Evolutionary conservation across 1,284 basidiomycete species (phyloP), one percentile per base, ranked within the genome.

Genomic region (Cutaneotrichosporon arboriforme): DNA sequence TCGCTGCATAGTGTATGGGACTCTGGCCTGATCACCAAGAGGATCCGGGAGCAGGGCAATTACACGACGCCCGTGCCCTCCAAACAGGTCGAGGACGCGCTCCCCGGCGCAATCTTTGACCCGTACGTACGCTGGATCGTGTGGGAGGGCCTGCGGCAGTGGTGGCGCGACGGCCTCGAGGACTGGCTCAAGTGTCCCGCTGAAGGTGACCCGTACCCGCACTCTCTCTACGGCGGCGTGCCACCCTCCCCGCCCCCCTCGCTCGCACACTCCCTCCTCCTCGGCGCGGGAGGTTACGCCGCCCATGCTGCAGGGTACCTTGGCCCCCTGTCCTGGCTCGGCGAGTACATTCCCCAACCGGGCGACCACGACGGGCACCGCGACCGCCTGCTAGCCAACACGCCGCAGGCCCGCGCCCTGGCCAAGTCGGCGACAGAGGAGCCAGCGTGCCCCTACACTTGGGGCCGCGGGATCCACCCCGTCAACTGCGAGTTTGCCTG

Each of bases 1-100:
- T 89, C 86, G 64, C 77, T 94, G 4, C 91, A 94, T 69, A 85
- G 84, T 1, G 79, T 90, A 0, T 94, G 91, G 91, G 91, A 94
- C 65, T 79, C 78, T 13, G 79, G 84, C 22, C 81, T 96, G 49
- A 84, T 96, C 61, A 83, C 88, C 5, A 85, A 90, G 73, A 83
- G 84, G 26, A 80, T 96, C 52, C 84, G 88, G 36, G 81, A 81
- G 22, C 79, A 88, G 0, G 58, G 65, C 36, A 92, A 92, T 73
- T 93, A 96, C 69, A 83, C 85, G 2, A 72, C 65, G 0, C 87
- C 84, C 1, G 77, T 92, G 0, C 83, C 86, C 0, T 72, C 67
- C 13, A 67, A 68, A 53, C 78, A 83, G 42, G 81, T 94, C 60
- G 91, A 94, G 72, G 73, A 72, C 34, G 76, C 83, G n/a, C 80